phyloP scores from a whole-genome alignment of 75 land plant species.

The Pseudotsuga menziesii region DNA sequence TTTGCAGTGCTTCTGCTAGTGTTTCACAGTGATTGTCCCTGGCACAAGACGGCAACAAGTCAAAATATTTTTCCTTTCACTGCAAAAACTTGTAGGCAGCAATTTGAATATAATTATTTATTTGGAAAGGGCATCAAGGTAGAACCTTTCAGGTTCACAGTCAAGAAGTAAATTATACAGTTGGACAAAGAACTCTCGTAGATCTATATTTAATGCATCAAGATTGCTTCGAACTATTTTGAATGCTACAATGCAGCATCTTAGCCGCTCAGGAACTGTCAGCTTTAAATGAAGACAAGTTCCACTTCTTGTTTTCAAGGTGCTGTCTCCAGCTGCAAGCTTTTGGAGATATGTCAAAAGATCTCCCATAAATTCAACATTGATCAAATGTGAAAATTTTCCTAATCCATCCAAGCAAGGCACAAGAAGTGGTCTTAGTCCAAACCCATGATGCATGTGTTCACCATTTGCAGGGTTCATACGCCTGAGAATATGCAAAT shows the following conservation, averaged over 20 bases:
- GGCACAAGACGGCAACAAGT: background rate
- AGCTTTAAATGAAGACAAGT: slow-evolving; percentile 8
- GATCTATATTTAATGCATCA: slow-evolving; percentile 93
- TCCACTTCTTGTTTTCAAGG: slow-evolving; percentile 10
- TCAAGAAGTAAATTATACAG: slow-evolving; percentile 87
- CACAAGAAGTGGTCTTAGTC: slow-evolving; percentile 68
- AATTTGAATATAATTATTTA: background rate
- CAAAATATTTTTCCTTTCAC: background rate
- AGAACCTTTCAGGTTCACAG: slow-evolving; percentile 73
- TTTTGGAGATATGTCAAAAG: slow-evolving; percentile 62
- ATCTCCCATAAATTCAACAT: slow-evolving; percentile 90
- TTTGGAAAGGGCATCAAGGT: background rate
- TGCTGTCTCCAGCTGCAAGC: slow-evolving; percentile 49
- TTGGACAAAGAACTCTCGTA: slow-evolving; percentile 85
- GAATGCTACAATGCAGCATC: slow-evolving; percentile 92
- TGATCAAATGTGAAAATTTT: slow-evolving; percentile 89
- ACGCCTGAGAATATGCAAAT: slow-evolving; percentile 3
- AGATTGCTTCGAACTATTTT: slow-evolving; percentile 88
- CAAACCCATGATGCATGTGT: slow-evolving; percentile 22
- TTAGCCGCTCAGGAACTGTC: slow-evolving; percentile 78
- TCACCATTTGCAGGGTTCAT: background rate
- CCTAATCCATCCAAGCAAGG: slow-evolving; percentile 86
- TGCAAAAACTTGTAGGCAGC: background rate
- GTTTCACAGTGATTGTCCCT: slow-evolving; percentile 66
- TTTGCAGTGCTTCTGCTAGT: slow-evolving; percentile 86